These are phyloP conservation scores for Betula pendula DNA, from an alignment of 306 rosid genomes.

Conservation along the genomic window DNA sequence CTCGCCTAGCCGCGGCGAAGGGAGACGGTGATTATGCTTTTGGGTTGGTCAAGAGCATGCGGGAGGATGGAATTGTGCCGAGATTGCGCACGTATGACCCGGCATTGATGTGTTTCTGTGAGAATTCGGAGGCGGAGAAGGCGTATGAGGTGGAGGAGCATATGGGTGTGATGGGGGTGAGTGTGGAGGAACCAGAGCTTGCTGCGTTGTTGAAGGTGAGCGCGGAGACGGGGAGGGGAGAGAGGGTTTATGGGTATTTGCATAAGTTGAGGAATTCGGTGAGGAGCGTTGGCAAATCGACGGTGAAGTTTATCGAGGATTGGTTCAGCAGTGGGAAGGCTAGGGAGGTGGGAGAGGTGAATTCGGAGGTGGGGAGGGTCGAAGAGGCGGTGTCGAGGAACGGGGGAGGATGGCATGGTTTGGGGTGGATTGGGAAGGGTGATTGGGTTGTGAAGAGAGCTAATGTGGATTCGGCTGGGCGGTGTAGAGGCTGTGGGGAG, in stretches of 20 bases:
- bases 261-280: constrained; percentile 68
- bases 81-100: constrained; percentile 75
- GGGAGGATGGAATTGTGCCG: constrained; percentile 43
- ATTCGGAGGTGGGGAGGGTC: constrained; percentile 39
- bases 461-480: constrained; percentile 42
- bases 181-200: constrained; percentile 65
- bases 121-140: constrained; percentile 57
- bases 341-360: constrained; percentile 44
- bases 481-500: constrained; percentile 58
- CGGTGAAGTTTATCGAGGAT: constrained; percentile 56
- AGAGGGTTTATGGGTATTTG: constrained; percentile 70
- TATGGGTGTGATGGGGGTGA: constrained; percentile 49
- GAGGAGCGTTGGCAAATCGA: constrained; percentile 55
- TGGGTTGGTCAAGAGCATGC: constrained; percentile 54
- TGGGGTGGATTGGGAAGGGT: constrained; percentile 88
- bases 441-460: constrained; percentile 58
- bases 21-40: constrained; percentile 66
- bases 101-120: constrained; percentile 65
- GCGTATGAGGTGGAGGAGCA: constrained; percentile 79
- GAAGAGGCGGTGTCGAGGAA: constrained; percentile 51
- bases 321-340: constrained; percentile 67
- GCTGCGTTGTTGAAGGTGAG: constrained; percentile 72
- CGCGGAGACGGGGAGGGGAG: constrained; percentile 44
- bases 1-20: constrained; percentile 70
- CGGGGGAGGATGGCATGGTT: constrained; percentile 97